Evolutionary conservation across 345 rosid genomes (phyloP), one percentile per base, ranked within the genome.

Genomic region (Lumnitzera racemosa): DNA sequence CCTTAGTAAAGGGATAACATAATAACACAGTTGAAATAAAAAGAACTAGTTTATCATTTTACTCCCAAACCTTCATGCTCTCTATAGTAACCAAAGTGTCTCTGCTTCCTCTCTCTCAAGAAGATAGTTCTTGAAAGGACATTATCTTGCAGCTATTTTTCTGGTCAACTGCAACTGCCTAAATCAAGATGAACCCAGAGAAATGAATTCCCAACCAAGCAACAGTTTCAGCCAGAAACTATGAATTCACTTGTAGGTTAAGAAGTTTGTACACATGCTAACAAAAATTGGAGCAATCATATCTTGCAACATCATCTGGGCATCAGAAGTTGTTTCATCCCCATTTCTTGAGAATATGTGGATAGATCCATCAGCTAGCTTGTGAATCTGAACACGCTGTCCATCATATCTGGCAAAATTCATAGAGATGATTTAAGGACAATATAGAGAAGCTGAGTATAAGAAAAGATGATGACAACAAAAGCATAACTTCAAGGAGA

Each of bases 61-160:
- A 27, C 13, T 24, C 24, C 62, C 65, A 66, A 58, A 91, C 98
- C 98, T 88, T 88, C 54, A 91, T 79, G 46, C 69, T 73, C 62
- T 80, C 77, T 59, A 79, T 48, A 29, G 88, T 49, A 56, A 91
- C 55, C 56, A 71, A 68, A 55, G 80, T 81, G 68, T 78, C 83
- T 81, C 79, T 88, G 59, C 95, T 63, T 67, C 98, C 98, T 74
- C 91, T 81, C 74, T 84, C 87, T 75, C 96, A 87, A 47, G 90
- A 82, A 46, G 96, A 88, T 60, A 91, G 75, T 68, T 91, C 96
- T 78, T 91, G 98, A 70, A 91, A 91, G 66, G 98, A 86, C 98
- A 86, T 83, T 61, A 91, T 74, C 81, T 83, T 86, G 72, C 69
- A 68, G 49, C 77, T 81, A 73, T 87, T 86, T 68, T 76, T 83